phyloP scores from a whole-genome alignment of 2,329 filamentous ascomycete species.

The Xylaria sp. region DNA sequence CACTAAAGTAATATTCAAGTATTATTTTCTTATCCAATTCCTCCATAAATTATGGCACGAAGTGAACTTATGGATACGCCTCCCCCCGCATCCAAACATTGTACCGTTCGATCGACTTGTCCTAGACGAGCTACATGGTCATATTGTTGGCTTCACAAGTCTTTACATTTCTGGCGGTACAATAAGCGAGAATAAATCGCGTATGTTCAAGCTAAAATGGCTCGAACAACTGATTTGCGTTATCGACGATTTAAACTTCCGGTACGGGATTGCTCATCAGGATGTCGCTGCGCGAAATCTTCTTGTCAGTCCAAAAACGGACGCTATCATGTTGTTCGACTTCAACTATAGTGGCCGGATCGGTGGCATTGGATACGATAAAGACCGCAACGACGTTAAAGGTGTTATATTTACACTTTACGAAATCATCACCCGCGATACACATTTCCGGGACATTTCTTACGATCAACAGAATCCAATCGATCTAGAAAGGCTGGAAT shows the following conservation, averaged over 20 bases:
- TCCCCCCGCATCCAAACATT: conserved; percentile 12
- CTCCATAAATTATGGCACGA: conserved; percentile 2
- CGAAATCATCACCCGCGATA: conserved; percentile 17
- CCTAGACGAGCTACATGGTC: conserved; percentile 4
- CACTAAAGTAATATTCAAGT: conserved; percentile 16
- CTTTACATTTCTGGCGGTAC: conserved; percentile 11
- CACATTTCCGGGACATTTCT: neutral
- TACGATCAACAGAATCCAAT: neutral
- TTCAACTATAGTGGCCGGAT: conserved; percentile 5
- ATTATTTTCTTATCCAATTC: conserved; percentile 8
- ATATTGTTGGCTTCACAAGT: conserved; percentile 18
- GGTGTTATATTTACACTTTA: conserved; percentile 16
- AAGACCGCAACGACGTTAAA: conserved; percentile 13
- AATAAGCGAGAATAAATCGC: conserved; percentile 8
- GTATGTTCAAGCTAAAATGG: conserved; percentile 17
- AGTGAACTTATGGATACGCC: conserved; percentile 19
- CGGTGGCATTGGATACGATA: neutral
- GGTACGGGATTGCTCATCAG: conserved; percentile 14
- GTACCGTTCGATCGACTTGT: conserved; percentile 22
- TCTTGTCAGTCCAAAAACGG: neutral
- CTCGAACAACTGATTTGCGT: conserved; percentile 14
- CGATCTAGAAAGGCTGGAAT: conserved; percentile 15
- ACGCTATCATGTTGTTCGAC: conserved; percentile 19
- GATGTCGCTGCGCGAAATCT: conserved; percentile 21
- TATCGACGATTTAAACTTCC: conserved; percentile 7